Evolutionary conservation across 352 stramenopile genomes (phyloP).

Genomic region (Globisporangium barbulae): DNA sequence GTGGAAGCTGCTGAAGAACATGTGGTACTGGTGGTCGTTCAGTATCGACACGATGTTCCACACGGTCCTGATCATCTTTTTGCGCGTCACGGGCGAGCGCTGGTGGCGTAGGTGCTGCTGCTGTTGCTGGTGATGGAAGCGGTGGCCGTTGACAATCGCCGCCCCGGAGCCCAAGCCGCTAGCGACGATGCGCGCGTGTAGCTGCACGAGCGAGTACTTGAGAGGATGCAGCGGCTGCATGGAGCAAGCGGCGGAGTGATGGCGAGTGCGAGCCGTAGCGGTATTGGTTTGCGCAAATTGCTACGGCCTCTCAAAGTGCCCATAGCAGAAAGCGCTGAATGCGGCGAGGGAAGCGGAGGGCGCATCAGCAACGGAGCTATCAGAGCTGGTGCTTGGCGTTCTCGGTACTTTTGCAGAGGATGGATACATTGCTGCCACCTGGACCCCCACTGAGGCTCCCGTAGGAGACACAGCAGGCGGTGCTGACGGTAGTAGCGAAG

Average conservation of each 20-base stretch:
- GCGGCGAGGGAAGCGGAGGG: too few species aligned
- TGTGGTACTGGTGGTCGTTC: slow-evolving; percentile 82
- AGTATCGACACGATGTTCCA: slow-evolving; percentile 86
- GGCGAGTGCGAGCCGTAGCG: not conserved
- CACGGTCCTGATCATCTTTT: slow-evolving; percentile 76
- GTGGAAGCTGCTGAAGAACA: slow-evolving; percentile 85
- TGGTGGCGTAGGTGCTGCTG: slow-evolving; percentile 17
- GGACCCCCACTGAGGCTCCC: too few species aligned
- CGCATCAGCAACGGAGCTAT: too few species aligned
- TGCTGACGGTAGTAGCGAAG: too few species aligned
- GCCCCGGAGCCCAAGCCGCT: not conserved
- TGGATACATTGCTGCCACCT: too few species aligned
- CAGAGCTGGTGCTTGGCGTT: too few species aligned
- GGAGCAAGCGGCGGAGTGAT: slow-evolving; percentile 5
- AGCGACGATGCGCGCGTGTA: slow-evolving; percentile 16
- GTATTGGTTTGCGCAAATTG: slow-evolving; percentile 26
- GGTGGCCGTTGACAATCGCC: slow-evolving; percentile 7
- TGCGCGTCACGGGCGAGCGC: slow-evolving; percentile 43
- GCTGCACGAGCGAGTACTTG: slow-evolving; percentile 34
- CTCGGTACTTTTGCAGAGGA: too few species aligned
- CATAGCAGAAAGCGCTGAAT: too few species aligned
- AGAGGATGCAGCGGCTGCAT: slow-evolving; percentile 35
- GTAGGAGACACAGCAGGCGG: too few species aligned
- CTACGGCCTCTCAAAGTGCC: slow-evolving; percentile 8
- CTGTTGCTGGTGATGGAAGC: slow-evolving; percentile 21